phyloP scores from a whole-genome alignment of 176 grass and related monocot genomes.

The Oropetium thomaeum region DNA sequence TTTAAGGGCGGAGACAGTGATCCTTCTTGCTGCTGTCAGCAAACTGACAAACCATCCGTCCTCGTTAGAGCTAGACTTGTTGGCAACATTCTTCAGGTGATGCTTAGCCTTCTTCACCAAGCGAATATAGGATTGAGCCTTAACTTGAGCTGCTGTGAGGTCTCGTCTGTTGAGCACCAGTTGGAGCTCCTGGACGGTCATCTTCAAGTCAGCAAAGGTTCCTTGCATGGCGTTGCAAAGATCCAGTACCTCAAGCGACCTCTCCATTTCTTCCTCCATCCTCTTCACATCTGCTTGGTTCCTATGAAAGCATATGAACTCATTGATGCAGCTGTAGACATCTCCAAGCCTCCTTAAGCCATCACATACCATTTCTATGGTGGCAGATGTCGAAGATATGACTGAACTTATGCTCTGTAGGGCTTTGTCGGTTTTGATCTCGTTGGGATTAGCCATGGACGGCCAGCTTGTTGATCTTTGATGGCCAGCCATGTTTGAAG shows the following conservation, averaged over 20 bases:
- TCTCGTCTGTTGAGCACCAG: slow-evolving; percentile 35
- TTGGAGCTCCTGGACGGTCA: slow-evolving; percentile 33
- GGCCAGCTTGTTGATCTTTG: slow-evolving; percentile 46
- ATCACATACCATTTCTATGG: slow-evolving; percentile 13
- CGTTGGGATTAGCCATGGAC: slow-evolving; percentile 12
- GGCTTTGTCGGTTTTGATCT: slow-evolving; percentile 19
- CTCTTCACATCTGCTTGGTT: slow-evolving; percentile 38
- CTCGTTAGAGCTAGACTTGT: not conserved
- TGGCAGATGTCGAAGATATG: slow-evolving; percentile 19
- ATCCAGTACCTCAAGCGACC: slow-evolving; percentile 48
- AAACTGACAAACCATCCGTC: slow-evolving; percentile 1
- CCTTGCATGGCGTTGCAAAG: slow-evolving; percentile 32
- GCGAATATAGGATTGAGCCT: slow-evolving; percentile 27
- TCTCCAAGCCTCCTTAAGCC: slow-evolving; percentile 34
- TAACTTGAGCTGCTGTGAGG: not conserved
- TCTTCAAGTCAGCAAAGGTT: slow-evolving; percentile 37
- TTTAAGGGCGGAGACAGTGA: slow-evolving; percentile 28
- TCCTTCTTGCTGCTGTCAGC: slow-evolving; percentile 27
- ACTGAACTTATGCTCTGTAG: slow-evolving; percentile 14
- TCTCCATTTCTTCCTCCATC: slow-evolving; percentile 50
- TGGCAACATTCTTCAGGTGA: slow-evolving; percentile 37
- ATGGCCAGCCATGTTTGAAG: slow-evolving; percentile 44
- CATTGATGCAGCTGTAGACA: slow-evolving; percentile 30
- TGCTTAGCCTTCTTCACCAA: slow-evolving; percentile 41
- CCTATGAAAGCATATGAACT: slow-evolving; percentile 40